Base-by-base conservation (phyloP, 306 rosid species). In the Trifolium pratense region DNA sequence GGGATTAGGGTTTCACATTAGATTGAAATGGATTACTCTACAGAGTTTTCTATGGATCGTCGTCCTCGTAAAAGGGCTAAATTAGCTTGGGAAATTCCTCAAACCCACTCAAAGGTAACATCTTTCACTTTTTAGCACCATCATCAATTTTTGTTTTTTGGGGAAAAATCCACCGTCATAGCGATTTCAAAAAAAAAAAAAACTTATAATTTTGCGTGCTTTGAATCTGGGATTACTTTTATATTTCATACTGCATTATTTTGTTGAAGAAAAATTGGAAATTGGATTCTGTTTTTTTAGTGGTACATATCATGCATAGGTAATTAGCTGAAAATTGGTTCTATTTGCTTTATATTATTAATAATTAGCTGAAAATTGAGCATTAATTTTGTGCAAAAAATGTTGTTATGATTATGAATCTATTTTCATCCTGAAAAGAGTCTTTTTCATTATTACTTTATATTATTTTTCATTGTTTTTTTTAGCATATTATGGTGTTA, bases 1-100 rank as follows among this genome's bases (percentile, higher is more conserved):
- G 70, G 70, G 53, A 65, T 65, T 65, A 65, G 70, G 70, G 70
- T 65, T 65, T 65, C 53, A 13, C 12, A 40, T 65, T 65, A 17
- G 6, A 65, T 64, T 6, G 18, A 65, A 39, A 65, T 65, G 70
- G 53, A 65, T 6, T 65, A 65, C 13, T 16, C 70, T 64, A 17
- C 69, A 18, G 32, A 64, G 32, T 64, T 37, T 64, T 39, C 69
- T 23, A 65, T 65, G 70, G 53, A 65, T 65, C 52, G 18, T 7
- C 70, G 53, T 65, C 70, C 70, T 43, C 70, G 53, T 6, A 65
- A 65, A 40, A 65, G 53, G 6, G 3, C 70, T 20, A 65, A 65
- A 65, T 65, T 65, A 32, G 52, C 70, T 12, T 40, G 53, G 70
- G 52, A 65, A 5, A 52, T 39, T 65, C 70, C 70, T 65, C 70